Conservation (phyloP, 305 asterid species). For the Petunia hybrid region DNA sequence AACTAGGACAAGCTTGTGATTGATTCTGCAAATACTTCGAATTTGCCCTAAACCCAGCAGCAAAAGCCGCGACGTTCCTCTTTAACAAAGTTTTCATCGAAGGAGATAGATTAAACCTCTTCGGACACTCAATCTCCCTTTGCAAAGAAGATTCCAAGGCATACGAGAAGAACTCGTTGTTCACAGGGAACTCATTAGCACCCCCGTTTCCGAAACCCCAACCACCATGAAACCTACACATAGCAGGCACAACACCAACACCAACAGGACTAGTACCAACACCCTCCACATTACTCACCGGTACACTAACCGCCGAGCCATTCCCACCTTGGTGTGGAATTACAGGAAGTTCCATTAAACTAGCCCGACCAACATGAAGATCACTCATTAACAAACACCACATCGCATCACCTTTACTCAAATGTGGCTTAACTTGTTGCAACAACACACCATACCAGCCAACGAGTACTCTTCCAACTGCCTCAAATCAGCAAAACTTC, state of each 20-base stretch:
- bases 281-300: conserved; percentile 48
- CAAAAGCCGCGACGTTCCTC: conserved; percentile 83
- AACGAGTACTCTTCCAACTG: conserved; percentile 79
- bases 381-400: conserved; percentile 93
- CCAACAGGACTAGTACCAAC: conserved; percentile 52
- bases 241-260: conserved; percentile 66
- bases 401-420: conserved; percentile 83
- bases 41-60: conserved; percentile 83
- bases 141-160: conserved; percentile 67
- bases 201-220: conserved; percentile 86
- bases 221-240: conserved; percentile 85
- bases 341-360: conserved; percentile 76
- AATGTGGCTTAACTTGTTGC: conserved; percentile 78
- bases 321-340: conserved; percentile 48
- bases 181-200: conserved; percentile 57
- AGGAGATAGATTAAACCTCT: conserved; percentile 84
- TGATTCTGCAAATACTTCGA: conserved; percentile 59
- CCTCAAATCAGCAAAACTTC: conserved; percentile 61
- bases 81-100: conserved; percentile 80
- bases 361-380: conserved; percentile 80
- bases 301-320: conserved; percentile 43
- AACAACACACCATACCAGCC: conserved; percentile 74
- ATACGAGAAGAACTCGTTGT: conserved; percentile 56
- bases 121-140: conserved; percentile 82
- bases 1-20: conserved; percentile 58